Conservation (phyloP, 306 rosid species). For the Lathyrus tuberosus region DNA sequence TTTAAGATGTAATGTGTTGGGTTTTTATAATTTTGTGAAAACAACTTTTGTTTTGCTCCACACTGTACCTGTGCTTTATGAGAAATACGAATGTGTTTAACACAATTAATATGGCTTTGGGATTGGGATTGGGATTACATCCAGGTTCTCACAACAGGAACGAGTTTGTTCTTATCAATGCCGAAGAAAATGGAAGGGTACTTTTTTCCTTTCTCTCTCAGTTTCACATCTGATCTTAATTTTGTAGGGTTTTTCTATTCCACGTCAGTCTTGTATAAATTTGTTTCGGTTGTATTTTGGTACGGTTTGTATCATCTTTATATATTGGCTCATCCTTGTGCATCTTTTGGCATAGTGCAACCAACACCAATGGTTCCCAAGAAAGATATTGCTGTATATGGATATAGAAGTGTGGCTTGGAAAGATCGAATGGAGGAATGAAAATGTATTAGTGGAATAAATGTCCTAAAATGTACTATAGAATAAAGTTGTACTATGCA, state of each 20-base stretch:
- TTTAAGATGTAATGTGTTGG: too few relatives aligned
- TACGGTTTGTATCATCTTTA: constrained; percentile 16
- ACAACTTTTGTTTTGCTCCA: too few relatives aligned
- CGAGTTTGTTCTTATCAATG: constrained; percentile 97
- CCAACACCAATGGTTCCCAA: constrained; percentile 95
- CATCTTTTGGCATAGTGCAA: constrained; percentile 60
- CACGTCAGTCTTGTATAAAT: constrained; percentile 54
- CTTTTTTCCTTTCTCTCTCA: neutral
- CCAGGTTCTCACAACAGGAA: constrained; percentile 98
- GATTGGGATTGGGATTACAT: too few relatives aligned
- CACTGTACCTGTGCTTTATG: too few relatives aligned
- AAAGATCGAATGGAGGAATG: constrained; percentile 97
- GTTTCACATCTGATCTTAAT: neutral
- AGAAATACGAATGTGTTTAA: too few relatives aligned
- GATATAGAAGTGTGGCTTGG: constrained; percentile 98
- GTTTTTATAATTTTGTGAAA: too few relatives aligned
- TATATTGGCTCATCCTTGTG: constrained; percentile 30
- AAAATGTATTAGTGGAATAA: too few relatives aligned
- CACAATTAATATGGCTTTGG: too few relatives aligned
- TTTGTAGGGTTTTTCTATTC: constrained; percentile 36
- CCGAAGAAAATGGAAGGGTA: constrained; percentile 90
- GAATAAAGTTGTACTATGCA: too few relatives aligned
- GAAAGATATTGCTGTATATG: constrained; percentile 93
- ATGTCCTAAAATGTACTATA: too few relatives aligned
- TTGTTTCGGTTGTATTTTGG: constrained; percentile 8